Base-by-base conservation (phyloP, 106 monocot species). In the Agapanthus africanus region DNA sequence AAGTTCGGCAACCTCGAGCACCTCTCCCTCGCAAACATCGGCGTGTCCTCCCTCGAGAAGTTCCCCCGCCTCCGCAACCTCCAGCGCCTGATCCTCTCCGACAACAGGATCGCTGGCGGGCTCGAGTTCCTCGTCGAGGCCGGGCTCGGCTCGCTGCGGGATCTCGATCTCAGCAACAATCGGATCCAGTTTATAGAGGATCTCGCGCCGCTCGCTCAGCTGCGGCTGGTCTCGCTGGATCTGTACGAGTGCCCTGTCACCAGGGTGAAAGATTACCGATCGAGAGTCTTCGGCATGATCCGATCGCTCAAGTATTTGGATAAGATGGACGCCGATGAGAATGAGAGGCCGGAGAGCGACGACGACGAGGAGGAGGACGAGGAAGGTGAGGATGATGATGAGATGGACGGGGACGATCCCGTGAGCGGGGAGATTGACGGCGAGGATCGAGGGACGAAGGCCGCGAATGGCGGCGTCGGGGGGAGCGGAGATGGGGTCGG, bases 231-330 rank as follows among this genome's bases (percentile, higher is more conserved):
- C 7, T 95, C 95, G 23, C 76, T 95, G 42, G 95, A 95, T 73
- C 79, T 95, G 14, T 95, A 95, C 65, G 91, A 91, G 83, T 95
- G 95, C 56, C 95, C 95, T 1, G 91, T 95, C 0, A 91, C 95
- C 1, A 77, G 88, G 77, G 66, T 88, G 26, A 74, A 74, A 50
- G 97, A 92, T 51, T 97, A 97, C 78, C 71, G 97, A 69, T 84
- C 86, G 4, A 76, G 66, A 67, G 97, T 97, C 37, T 91, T 97
- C 68, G 75, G 74, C 6, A 73, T 97, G 86, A 97, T 97, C 54
- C 75, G 82, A 66, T 77, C 86, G 10, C 54, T 97, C 44, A 97
- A 83, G 73, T 92, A 92, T 50, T 65, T 97, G 2, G 97, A 97
- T 54, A 97, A 97, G 84, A 87, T 85, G 86, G 97, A 97, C n/a